Percentiles rank a stretch among this genome's conserved stretches.
Conservation (phyloP, 805 yeast species). For the Kurtzmaniella fragi region DNA sequence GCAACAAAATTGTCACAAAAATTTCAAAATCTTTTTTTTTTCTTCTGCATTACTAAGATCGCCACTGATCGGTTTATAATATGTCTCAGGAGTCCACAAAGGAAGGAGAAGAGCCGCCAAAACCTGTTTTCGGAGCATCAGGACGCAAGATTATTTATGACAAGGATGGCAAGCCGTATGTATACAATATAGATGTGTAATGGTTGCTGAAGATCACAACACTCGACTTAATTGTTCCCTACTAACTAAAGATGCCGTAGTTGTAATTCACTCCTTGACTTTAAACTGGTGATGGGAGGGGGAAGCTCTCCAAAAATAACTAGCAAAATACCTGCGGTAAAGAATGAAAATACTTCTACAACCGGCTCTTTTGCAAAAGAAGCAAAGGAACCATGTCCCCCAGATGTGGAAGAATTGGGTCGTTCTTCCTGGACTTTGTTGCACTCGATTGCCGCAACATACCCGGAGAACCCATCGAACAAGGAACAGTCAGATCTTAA, state of each 20-base stretch:
- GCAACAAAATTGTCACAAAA: no score
- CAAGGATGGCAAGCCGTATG: constrained; percentile 91
- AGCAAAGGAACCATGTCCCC: no score
- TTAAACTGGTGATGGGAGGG: constrained; percentile 51
- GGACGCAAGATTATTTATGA: constrained; percentile 75
- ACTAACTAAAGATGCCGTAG: constrained; percentile 62
- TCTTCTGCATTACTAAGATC: no score
- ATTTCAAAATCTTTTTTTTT: no score
- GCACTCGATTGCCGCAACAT: constrained; percentile 85
- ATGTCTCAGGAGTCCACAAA: neutral
- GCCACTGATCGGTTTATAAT: no score
- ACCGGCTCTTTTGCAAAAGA: no score
- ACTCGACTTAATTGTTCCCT: no score
- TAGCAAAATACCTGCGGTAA: constrained; percentile 1
- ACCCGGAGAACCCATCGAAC: constrained; percentile 64
- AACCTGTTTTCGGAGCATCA: constrained; percentile 47
- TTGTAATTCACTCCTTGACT: constrained; percentile 79
- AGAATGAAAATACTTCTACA: constrained; percentile 6
- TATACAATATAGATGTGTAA: constrained; percentile 15
- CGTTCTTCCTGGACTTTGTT: constrained; percentile 87
- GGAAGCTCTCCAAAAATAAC: constrained; percentile 1
- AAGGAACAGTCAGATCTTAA: constrained; percentile 67
- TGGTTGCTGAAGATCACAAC: neutral
- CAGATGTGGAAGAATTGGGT: constrained; percentile 80
- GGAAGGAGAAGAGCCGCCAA: constrained; percentile 4